Base-by-base conservation (phyloP, 768 basidiomycete species). In the Lactarius evosmus region DNA sequence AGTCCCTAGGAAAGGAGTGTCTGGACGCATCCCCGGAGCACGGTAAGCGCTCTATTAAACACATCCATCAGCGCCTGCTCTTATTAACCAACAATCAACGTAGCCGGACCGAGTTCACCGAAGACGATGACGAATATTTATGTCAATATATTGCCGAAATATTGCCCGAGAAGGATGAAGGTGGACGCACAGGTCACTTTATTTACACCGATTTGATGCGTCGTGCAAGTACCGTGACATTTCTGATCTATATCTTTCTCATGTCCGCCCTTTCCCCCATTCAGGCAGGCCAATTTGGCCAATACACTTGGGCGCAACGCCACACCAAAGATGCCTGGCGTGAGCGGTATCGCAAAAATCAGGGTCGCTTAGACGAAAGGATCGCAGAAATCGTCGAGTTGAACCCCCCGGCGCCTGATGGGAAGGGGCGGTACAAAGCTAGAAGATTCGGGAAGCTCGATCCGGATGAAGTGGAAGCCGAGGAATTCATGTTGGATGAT, bases 281-380 rank as follows among this genome's bases (percentile, higher is more conserved):
- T 30, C 30, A 65, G 65, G 66, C 40, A 25, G 27, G 60, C 11
- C 36, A 60, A 33, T 61, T 61, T 22, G 54, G 51, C 34, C 60
- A 66, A 56, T 60, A 57, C 49, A 44, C 14, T 8, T 66, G 71
- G 71, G 70, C 66, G 8, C 56, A 27, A 6, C 61, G 63, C 7
- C 71, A 72, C 33, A 60, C 71, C 4, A 54, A 62, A 55, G 58
- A 63, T 41, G 58, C 65, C 8, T 72, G 71, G 71, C 69, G 65
- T 12, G 67, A 72, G 55, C 66, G 62, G 2, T 72, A 72, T 63
- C 69, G 66, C 66, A 69, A 68, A 53, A 64, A 72, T 30, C 53
- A 40, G 27, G 30, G 11, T 14, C 51, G 56, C n/a, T 22, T 72
- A 34, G 67, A 72, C 52, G 16, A 17, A 22, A 56, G 61, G 27